These are phyloP conservation scores for Calonectria pauciramosa DNA, from an alignment of 2,329 filamentous ascomycete genomes.

Conservation along the genomic window DNA sequence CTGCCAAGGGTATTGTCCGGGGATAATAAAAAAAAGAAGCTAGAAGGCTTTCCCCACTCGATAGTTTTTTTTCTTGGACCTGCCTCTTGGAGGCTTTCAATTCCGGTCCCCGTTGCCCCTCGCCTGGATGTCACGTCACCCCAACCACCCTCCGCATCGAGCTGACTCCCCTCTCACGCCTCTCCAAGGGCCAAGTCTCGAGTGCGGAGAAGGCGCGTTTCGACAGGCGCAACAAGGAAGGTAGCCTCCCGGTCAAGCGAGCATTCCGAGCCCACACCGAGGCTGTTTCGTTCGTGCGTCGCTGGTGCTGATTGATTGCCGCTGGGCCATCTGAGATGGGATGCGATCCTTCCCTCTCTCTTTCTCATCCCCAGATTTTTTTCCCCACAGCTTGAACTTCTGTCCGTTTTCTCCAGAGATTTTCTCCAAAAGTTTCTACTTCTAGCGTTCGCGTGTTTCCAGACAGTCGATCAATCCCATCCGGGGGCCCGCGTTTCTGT, in stretches of 20 bases:
- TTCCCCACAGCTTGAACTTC: slow-evolving; percentile 14
- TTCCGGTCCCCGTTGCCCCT: background rate
- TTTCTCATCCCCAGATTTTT: background rate
- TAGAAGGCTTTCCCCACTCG: background rate
- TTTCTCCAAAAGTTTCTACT: slow-evolving; percentile 2
- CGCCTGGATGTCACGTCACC: slow-evolving; percentile 15
- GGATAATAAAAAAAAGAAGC: background rate
- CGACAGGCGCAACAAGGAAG: slow-evolving; percentile 2
- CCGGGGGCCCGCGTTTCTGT: background rate
- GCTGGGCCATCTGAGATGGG: background rate
- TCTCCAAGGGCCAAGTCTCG: background rate
- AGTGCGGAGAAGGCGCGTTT: slow-evolving; percentile 1
- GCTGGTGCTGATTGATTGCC: background rate
- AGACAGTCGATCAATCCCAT: background rate
- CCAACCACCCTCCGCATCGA: slow-evolving; percentile 6
- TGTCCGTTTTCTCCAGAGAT: slow-evolving; percentile 9
- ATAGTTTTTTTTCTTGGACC: background rate
- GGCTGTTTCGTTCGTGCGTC: background rate
- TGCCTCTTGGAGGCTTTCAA: slow-evolving; percentile 18
- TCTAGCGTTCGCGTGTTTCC: background rate
- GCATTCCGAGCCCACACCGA: slow-evolving; percentile 20
- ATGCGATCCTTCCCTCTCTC: background rate
- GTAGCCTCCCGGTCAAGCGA: slow-evolving; percentile 15
- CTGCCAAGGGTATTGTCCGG: background rate
- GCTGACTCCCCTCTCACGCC: background rate